Base-by-base conservation (phyloP, 371 early-diverging fungal genomes). In the Dichotomocladium elegans region DNA sequence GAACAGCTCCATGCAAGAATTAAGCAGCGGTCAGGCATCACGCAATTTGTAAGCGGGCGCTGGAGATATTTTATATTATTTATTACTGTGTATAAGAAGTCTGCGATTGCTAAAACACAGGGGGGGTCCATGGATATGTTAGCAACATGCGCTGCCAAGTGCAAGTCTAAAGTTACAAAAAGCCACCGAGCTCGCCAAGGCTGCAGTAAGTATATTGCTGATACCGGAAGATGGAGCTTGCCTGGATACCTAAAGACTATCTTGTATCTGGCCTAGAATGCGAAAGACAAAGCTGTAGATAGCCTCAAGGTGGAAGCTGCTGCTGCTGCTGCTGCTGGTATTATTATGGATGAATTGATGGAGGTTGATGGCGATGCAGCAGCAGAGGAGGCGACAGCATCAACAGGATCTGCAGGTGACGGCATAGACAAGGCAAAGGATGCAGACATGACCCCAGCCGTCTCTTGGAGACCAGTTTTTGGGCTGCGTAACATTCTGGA, bases 1-100 rank as follows among this genome's bases (percentile, higher is more conserved):
- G 34, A 35, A 25, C 14, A 48, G 15, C 49, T 48, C 26, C 17
- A 48, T 48, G 31, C 29, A 25, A 48, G 25, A 14, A 48, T 48
- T 3, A 35, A 31, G 12, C 33, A 35, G 9, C 31, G 49, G n/a
- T 25, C n/a, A n/a, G 49, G 49, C 9, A 24, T 31, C 19, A 48
- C 34, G 6, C 31, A 30, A 14, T 34, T 48, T 34, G 49, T 48
- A 48, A 48, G 37, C 25, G 21, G n/a, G n/a, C n/a, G n/a, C n/a
- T n/a, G n/a, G n/a, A n/a, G n/a, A n/a, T n/a, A n/a, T n/a, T n/a
- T n/a, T n/a, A n/a, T n/a, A n/a, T n/a, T n/a, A n/a, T n/a, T 15
- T 5, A 9, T 15, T 15, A 21, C 8, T 37, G 37, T 5, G 21
- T n/a, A 10, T 8, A 17, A 47, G 33, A 6, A 19, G 15, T 5